phyloP scores from a whole-genome alignment of 768 basidiomycete genomes.

The Crassisporium funariophilum region DNA sequence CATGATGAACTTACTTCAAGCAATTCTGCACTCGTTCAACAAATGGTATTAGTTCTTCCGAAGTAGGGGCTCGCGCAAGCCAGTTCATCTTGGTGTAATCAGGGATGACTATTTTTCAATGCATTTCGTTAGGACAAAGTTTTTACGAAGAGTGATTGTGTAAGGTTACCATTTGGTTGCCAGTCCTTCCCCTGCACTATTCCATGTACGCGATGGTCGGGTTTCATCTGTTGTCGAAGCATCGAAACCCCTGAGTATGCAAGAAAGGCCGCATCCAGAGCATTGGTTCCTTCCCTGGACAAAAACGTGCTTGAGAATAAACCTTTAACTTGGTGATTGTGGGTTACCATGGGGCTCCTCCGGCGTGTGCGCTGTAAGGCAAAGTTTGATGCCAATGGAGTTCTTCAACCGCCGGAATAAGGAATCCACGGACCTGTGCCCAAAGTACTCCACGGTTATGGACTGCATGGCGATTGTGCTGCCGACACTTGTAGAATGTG shows the following conservation, averaged over 20 bases:
- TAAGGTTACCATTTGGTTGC: slow-evolving; percentile 60
- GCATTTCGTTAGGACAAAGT: slow-evolving; percentile 3
- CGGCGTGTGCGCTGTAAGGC: slow-evolving; percentile 68
- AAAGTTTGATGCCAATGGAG: slow-evolving; percentile 3
- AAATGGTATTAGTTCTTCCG: slow-evolving; percentile 54
- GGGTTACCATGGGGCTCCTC: slow-evolving; percentile 70
- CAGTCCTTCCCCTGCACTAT: slow-evolving; percentile 71
- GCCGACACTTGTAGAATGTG: slow-evolving; percentile 51
- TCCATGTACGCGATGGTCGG: slow-evolving; percentile 79
- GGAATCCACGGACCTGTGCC: slow-evolving; percentile 59
- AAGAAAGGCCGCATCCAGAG: slow-evolving; percentile 85
- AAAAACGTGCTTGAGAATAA: slow-evolving; percentile 1
- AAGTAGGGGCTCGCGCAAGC: slow-evolving; percentile 69
- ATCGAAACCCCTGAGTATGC: slow-evolving; percentile 80
- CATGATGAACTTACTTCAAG: slow-evolving; percentile 58
- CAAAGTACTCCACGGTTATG: slow-evolving; percentile 71
- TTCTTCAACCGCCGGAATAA: background rate
- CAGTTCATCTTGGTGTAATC: slow-evolving; percentile 80
- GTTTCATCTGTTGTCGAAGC: slow-evolving; percentile 86
- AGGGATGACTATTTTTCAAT: slow-evolving; percentile 74
- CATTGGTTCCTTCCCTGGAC: slow-evolving; percentile 77
- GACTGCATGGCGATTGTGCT: slow-evolving; percentile 64
- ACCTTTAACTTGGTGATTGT: background rate
- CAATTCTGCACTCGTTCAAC: slow-evolving; percentile 66
- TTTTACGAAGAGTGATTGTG: background rate